Percentiles rank a stretch among this genome's conserved stretches.
Conservation (phyloP, 257 asterid genomes). For the Thymus mandschuricus region DNA sequence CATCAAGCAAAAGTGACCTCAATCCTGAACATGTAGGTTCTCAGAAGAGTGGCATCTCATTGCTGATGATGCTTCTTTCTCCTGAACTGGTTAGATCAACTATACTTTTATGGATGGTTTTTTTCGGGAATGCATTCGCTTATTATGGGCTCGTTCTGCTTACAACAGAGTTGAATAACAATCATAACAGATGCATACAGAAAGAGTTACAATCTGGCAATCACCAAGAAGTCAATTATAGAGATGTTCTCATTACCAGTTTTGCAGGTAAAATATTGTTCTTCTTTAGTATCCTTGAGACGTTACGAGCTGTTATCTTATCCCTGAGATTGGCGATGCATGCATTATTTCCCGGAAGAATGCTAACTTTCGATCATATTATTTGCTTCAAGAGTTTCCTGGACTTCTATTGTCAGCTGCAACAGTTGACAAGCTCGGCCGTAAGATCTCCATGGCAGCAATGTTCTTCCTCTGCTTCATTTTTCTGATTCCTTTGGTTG, state of each 20-base stretch:
- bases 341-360: slow-evolving; percentile 12
- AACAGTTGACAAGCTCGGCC: slow-evolving; percentile 71
- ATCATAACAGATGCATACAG: slow-evolving; percentile 43
- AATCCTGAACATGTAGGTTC: slow-evolving; percentile 33
- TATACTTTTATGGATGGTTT: slow-evolving; percentile 69
- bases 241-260: slow-evolving; percentile 68
- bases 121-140: slow-evolving; percentile 73
- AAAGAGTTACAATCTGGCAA: slow-evolving; percentile 35
- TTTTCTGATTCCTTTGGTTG: slow-evolving; percentile 64
- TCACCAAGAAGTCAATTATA: slow-evolving; percentile 50
- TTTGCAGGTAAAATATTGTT: slow-evolving; percentile 60
- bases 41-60: slow-evolving; percentile 40
- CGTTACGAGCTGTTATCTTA: not conserved
- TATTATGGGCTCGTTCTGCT: slow-evolving; percentile 81
- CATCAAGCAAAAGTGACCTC: slow-evolving; percentile 35
- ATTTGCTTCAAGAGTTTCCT: slow-evolving; percentile 63
- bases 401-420: slow-evolving; percentile 66
- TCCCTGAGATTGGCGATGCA: not conserved
- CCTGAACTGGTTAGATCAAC: slow-evolving; percentile 67
- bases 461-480: slow-evolving; percentile 61
- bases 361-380: slow-evolving; percentile 32
- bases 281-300: not conserved
- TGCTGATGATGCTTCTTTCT: slow-evolving; percentile 59
- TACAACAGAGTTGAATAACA: slow-evolving; percentile 70
- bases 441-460: slow-evolving; percentile 65